Conservation (phyloP, 345 rosid species). For the Xanthoceras sorbifolium region DNA sequence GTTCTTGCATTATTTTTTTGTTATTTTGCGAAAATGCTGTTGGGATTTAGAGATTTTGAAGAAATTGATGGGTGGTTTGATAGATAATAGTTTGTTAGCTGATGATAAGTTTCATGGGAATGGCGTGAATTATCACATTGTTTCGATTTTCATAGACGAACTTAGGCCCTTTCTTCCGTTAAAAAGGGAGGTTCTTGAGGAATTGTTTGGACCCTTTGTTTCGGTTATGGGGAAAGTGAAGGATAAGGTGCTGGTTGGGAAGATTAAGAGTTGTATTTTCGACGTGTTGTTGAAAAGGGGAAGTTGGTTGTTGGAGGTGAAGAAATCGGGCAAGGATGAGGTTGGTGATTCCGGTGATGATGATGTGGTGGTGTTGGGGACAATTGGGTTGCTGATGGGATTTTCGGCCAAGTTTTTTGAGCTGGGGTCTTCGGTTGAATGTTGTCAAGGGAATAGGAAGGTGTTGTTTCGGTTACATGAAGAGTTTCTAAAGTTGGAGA, state of each 20-base stretch:
- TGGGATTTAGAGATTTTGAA: constrained; percentile 67
- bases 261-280: constrained; percentile 77
- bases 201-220: constrained; percentile 52
- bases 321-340: constrained; percentile 36
- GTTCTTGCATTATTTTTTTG: constrained; percentile 55
- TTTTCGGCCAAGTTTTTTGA: constrained; percentile 67
- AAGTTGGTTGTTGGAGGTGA: constrained; percentile 51
- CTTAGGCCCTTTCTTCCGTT: constrained; percentile 68
- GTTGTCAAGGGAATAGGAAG: constrained; percentile 90
- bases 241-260: constrained; percentile 69
- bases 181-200: constrained; percentile 46
- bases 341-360: constrained; percentile 38
- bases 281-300: constrained; percentile 61
- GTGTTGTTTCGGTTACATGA: constrained; percentile 58
- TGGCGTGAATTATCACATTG: constrained; percentile 87
- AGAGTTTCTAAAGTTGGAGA: constrained; percentile 75
- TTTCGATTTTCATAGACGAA: constrained; percentile 73
- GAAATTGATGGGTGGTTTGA: constrained; percentile 48
- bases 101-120: constrained; percentile 59
- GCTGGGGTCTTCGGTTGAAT: constrained; percentile 69
- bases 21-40: constrained; percentile 42
- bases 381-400: constrained; percentile 54
- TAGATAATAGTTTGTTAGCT: constrained; percentile 50
- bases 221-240: constrained; percentile 49
- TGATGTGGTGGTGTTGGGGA: constrained; percentile 60